A percentile compares a stretch with the other conserved stretches of the same genome.
Conservation (phyloP, 768 basidiomycete species). For the Russula earlei region DNA sequence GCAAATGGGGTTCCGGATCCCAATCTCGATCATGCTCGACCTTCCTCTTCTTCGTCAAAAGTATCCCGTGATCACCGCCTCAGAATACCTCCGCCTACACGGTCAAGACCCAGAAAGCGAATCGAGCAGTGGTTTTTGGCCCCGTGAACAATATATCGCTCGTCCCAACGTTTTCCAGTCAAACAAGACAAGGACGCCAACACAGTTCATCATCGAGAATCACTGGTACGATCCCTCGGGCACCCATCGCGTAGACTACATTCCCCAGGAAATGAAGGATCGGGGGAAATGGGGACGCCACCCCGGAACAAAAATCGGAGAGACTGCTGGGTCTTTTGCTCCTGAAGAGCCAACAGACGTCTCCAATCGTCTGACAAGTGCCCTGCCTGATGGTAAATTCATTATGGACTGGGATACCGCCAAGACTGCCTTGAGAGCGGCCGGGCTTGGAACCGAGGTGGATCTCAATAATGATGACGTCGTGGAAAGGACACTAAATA, state of each 20-base stretch:
- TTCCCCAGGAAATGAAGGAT: constrained; percentile 26
- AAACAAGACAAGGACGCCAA: constrained; percentile 18
- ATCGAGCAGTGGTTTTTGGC: constrained; percentile 32
- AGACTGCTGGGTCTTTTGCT: constrained; percentile 9
- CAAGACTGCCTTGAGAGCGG: not conserved
- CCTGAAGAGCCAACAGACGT: not conserved
- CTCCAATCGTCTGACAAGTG: not conserved
- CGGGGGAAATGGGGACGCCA: constrained; percentile 26
- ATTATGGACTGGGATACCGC: constrained; percentile 4
- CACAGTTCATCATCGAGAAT: constrained; percentile 31
- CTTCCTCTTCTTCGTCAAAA: constrained; percentile 30
- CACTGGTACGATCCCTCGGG: constrained; percentile 31
- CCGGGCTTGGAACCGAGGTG: not conserved
- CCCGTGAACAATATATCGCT: constrained; percentile 27
- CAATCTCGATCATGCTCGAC: constrained; percentile 34
- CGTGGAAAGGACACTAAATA: constrained; percentile 27
- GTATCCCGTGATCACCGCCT: constrained; percentile 32
- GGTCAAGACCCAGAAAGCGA: constrained; percentile 29
- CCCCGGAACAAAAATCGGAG: constrained; percentile 15
- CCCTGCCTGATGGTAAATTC: not conserved
- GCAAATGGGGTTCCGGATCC: constrained; percentile 31
- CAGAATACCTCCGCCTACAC: constrained; percentile 37
- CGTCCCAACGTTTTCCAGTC: constrained; percentile 23
- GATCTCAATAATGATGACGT: constrained; percentile 23
- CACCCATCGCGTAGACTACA: constrained; percentile 32